phyloP scores from a whole-genome alignment of 2,329 filamentous ascomycete species.

The Hymenoscyphus occultus region DNA sequence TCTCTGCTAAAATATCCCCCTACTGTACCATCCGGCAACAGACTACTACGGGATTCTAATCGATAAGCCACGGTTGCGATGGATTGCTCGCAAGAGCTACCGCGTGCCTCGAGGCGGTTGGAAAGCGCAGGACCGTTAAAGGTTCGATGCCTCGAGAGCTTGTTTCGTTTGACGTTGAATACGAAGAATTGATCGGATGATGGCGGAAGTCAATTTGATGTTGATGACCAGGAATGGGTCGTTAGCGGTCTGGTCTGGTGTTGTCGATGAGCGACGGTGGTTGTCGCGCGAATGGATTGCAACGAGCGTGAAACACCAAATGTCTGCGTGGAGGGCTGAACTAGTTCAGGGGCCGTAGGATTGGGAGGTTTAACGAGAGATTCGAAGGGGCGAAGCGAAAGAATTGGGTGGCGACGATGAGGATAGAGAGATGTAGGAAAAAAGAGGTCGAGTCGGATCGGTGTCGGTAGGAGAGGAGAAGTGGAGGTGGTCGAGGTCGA shows the following conservation, averaged over 20 bases:
- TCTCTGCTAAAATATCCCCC: slow-evolving; percentile 37
- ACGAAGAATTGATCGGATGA: slow-evolving; percentile 13
- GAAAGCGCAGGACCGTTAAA: neutral
- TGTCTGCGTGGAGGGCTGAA: slow-evolving; percentile 13
- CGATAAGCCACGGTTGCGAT: slow-evolving; percentile 46
- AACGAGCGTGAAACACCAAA: slow-evolving; percentile 25
- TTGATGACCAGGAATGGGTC: slow-evolving; percentile 18
- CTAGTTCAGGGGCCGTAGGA: slow-evolving; percentile 1
- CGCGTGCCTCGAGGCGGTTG: slow-evolving; percentile 20
- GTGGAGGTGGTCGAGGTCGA: neutral
- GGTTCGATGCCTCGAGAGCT: slow-evolving; percentile 12
- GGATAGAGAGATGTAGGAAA: neutral
- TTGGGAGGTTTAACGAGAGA: neutral
- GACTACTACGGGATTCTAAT: slow-evolving; percentile 46
- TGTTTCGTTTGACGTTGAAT: slow-evolving; percentile 1
- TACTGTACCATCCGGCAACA: slow-evolving; percentile 40
- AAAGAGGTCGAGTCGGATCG: neutral
- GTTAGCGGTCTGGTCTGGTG: slow-evolving; percentile 13
- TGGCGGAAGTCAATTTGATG: slow-evolving; percentile 19
- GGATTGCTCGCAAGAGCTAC: slow-evolving; percentile 29
- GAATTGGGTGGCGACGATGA: neutral
- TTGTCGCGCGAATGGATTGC: slow-evolving; percentile 20
- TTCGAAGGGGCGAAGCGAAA: neutral
- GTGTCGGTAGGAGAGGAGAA: neutral
- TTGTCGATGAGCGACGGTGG: slow-evolving; percentile 5